A percentile compares a stretch with the other conserved stretches of the same genome.
Conservation (phyloP, 495 filamentous ascomycete species). For the Penicillium cataractarum region DNA sequence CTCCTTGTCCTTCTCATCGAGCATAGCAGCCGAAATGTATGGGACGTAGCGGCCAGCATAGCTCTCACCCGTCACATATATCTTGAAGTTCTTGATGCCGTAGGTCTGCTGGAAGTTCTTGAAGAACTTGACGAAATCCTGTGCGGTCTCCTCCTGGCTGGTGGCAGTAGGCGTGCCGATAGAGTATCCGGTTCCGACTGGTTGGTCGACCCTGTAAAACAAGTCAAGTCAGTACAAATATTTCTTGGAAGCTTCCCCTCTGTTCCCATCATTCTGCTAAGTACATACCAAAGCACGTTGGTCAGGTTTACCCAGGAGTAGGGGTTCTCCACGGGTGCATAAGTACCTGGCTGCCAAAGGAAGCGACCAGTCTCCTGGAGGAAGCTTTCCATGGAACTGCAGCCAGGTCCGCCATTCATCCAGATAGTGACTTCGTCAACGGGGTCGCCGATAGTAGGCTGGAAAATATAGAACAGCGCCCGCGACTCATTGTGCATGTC, state of each 20-base stretch:
- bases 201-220: constrained; percentile 52
- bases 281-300: constrained; percentile 60
- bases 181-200: constrained; percentile 61
- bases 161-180: constrained; percentile 57
- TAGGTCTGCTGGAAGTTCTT: constrained; percentile 66
- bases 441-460: constrained; percentile 49
- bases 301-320: constrained; percentile 71
- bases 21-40: constrained; percentile 56
- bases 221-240: neutral
- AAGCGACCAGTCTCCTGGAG: constrained; percentile 70
- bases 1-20: constrained; percentile 51
- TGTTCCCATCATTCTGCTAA: neutral
- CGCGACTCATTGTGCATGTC: constrained; percentile 54
- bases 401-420: constrained; percentile 71
- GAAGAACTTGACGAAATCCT: constrained; percentile 65
- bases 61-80: constrained; percentile 65
- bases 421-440: constrained; percentile 75
- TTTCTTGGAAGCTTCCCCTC: neutral
- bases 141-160: constrained; percentile 57
- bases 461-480: constrained; percentile 56
- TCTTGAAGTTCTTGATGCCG: constrained; percentile 61
- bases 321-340: constrained; percentile 59
- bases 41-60: constrained; percentile 61
- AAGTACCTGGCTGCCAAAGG: constrained; percentile 62
- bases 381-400: constrained; percentile 68